These are phyloP conservation scores for Physaria fendleri DNA, from an alignment of 345 rosid genomes.

Conservation along the genomic window DNA sequence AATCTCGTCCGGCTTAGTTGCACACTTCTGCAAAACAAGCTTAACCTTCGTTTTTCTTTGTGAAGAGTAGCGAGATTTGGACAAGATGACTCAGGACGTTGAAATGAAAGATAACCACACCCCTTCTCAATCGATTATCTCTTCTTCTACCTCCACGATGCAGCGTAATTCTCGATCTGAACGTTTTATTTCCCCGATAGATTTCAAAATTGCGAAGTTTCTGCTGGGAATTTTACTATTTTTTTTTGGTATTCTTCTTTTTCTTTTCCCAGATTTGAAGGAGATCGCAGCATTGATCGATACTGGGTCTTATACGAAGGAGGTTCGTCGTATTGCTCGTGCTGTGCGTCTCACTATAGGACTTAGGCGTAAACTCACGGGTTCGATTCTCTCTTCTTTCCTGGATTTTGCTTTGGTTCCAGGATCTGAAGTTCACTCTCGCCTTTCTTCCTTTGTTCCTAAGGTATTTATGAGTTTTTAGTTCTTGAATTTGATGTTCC, in stretches of 20 bases:
- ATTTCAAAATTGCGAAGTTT: not conserved
- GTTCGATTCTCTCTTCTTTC: slow-evolving; percentile 44
- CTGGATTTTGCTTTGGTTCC: slow-evolving; percentile 53
- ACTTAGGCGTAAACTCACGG: slow-evolving; percentile 56
- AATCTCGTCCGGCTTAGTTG: not conserved
- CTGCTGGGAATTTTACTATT: not conserved
- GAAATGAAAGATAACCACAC: slow-evolving; percentile 73
- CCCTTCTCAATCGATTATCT: slow-evolving; percentile 44
- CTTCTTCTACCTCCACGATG: slow-evolving; percentile 55
- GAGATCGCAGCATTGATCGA: slow-evolving; percentile 66
- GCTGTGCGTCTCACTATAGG: slow-evolving; percentile 68
- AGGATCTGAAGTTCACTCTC: slow-evolving; percentile 54
- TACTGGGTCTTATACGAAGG: slow-evolving; percentile 61
- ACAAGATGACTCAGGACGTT: slow-evolving; percentile 71
- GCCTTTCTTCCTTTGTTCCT: slow-evolving; percentile 50
- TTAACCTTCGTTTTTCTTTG: not conserved
- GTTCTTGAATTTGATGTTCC: not conserved
- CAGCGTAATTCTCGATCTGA: slow-evolving; percentile 28
- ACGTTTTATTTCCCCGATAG: not conserved
- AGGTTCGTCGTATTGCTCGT: slow-evolving; percentile 64
- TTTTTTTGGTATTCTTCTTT: not conserved
- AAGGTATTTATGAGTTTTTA: slow-evolving; percentile 38
- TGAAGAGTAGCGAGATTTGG: slow-evolving; percentile 3
- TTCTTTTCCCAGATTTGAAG: slow-evolving; percentile 45
- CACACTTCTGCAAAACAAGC: slow-evolving; percentile 7